Evolutionary conservation across 768 basidiomycete genomes (phyloP), one percentile per base, ranked within the genome.

Genomic region (Guyanaporus albipodus): DNA sequence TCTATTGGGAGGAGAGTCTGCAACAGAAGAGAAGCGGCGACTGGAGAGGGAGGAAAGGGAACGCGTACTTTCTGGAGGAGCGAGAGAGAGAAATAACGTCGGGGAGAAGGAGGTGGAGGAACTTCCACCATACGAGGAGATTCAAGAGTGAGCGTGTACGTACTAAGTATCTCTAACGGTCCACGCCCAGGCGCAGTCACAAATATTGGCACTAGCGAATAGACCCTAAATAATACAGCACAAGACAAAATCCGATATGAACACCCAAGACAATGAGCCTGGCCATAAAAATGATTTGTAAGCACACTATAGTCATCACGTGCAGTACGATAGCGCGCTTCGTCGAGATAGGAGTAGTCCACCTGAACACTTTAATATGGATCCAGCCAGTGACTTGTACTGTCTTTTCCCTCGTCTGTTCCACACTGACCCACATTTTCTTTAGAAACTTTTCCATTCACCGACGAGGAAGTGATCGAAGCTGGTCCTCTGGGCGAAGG

Each of bases 21-120:
- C 83, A 0, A 80, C 77, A 40, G 79, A 83, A 4, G 82, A 85
- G 72, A 85, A 83, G 73, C 73, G 66, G 58, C 66, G 82, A 18
- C 54, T 79, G 40, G 83, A 86, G 62, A 75, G 77, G 36, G 83
- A 87, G 58, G 82, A 85, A 55, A 70, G 82, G 42, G 87, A 86
- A 53, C 71, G 75, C 18, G 53, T 82, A 14, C 53, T 77, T 41
- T 53, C 39, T 8, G 58, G 47, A 38, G 63, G 51, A 6, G 52
- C 31, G 7, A 37, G 38, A 28, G 10, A 28, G 10, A 8, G 24
- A 10, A 17, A 49, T 37, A 58, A 41, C 66, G 58, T 69, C 62
- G 51, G 63, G 59, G 68, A 56, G 38, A 51, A 49, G 43, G 57
- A 55, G 38, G 62, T 50, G 4, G 72, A 71, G 1, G 69, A 70